phyloP scores from a whole-genome alignment of 1,284 basidiomycete genomes.

The Sparassis latifolia region DNA sequence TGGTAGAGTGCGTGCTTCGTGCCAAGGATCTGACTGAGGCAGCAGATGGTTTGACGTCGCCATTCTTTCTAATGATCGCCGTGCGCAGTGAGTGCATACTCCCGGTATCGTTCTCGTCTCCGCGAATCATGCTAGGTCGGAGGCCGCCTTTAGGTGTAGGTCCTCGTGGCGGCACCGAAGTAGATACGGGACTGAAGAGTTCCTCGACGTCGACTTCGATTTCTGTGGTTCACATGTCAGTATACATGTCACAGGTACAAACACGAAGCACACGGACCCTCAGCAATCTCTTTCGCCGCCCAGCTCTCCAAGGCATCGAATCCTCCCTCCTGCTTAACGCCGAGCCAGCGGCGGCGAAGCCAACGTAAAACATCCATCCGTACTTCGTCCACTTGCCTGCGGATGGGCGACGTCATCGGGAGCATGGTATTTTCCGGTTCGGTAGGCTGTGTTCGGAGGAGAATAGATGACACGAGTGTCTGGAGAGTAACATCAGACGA shows the following conservation, averaged over 20 bases:
- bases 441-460: constrained; percentile 61
- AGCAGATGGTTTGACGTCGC: constrained; percentile 24
- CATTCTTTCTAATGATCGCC: constrained; percentile 40
- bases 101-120: constrained; percentile 35
- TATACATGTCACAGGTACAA: background rate
- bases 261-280: constrained; percentile 47
- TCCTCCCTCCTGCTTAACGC: constrained; percentile 72
- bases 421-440: constrained; percentile 56
- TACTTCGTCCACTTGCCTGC: constrained; percentile 66
- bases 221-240: constrained; percentile 38
- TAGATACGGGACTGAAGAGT: constrained; percentile 36
- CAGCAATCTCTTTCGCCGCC: constrained; percentile 83
- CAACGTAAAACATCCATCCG: constrained; percentile 64
- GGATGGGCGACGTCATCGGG: constrained; percentile 55
- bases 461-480: constrained; percentile 69
- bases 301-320: constrained; percentile 80
- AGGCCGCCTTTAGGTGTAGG: constrained; percentile 8
- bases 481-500: constrained; percentile 22
- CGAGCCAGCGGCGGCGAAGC: constrained; percentile 67
- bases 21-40: constrained; percentile 41
- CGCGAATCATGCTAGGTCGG: constrained; percentile 4
- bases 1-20: constrained; percentile 34
- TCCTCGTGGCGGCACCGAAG: constrained; percentile 13
- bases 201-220: constrained; percentile 76
- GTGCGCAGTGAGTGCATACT: constrained; percentile 52